Conservation (phyloP, 768 basidiomycete species). For the Suillus clintonianus region DNA sequence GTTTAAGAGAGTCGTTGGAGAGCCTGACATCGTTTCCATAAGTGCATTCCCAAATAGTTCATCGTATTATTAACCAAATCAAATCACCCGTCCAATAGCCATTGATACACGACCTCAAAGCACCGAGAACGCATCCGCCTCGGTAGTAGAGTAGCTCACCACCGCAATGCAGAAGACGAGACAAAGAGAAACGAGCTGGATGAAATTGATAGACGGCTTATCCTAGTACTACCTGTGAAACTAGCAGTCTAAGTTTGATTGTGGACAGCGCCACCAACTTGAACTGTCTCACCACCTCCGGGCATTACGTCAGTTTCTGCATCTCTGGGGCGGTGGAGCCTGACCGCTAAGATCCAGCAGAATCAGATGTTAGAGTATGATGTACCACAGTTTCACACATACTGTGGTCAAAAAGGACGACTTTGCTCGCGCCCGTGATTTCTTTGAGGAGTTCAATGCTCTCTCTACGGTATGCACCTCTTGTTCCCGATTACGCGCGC, state of each 20-base stretch:
- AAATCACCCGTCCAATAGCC: background rate
- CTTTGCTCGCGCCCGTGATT: constrained; percentile 58
- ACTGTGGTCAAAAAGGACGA: constrained; percentile 72
- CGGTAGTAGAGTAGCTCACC: background rate
- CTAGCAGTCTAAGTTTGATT: background rate
- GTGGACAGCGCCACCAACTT: background rate
- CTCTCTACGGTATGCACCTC: constrained; percentile 38
- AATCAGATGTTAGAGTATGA: background rate
- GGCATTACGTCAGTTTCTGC: constrained; percentile 31
- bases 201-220: too few species aligned
- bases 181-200: background rate
- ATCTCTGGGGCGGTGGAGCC: constrained; percentile 43
- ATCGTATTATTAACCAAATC: background rate
- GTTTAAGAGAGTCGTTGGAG: background rate
- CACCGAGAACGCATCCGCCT: background rate
- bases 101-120: background rate
- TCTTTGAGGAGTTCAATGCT: constrained; percentile 58
- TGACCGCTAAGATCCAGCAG: constrained; percentile 38
- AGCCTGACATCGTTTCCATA: too few species aligned
- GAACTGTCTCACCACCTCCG: background rate
- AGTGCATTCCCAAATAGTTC: background rate
- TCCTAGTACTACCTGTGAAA: too few species aligned
- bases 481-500: constrained; percentile 36
- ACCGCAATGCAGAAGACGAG: background rate
- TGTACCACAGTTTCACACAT: constrained; percentile 15